Conservation (phyloP, 371 early-diverging fungal genomes). For the Smittium culicis region DNA sequence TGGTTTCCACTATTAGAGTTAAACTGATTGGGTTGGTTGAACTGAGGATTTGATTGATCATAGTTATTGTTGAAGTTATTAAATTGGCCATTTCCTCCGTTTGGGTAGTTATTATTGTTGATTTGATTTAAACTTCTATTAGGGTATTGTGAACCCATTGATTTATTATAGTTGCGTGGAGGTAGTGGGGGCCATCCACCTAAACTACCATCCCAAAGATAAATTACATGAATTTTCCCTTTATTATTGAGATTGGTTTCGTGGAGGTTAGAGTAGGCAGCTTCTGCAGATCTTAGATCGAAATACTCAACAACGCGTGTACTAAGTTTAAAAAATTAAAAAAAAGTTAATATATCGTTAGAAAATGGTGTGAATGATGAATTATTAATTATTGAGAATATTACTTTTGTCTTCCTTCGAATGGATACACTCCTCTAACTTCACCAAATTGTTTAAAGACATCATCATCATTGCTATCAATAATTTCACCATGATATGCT, state of each 20-base stretch:
- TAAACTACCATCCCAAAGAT: slow-evolving; percentile 8
- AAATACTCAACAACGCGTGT: slow-evolving; percentile 10
- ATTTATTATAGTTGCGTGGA: not conserved
- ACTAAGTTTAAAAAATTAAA: not conserved
- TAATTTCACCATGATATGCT: not conserved
- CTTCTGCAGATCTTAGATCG: slow-evolving; percentile 6
- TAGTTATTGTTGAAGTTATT: too few species aligned
- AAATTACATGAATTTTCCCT: slow-evolving; percentile 2
- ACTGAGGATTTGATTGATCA: too few species aligned
- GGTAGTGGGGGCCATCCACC: slow-evolving; percentile 6
- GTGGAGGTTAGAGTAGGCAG: slow-evolving; percentile 8
- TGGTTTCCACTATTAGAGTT: too few species aligned
- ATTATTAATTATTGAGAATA: too few species aligned
- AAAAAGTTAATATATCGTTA: not conserved
- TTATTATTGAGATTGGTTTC: not conserved
- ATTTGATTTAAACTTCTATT: too few species aligned
- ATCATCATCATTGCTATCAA: slow-evolving; percentile 8
- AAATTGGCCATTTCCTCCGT: too few species aligned
- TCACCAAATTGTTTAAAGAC: slow-evolving; percentile 7
- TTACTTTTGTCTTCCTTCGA: slow-evolving; percentile 3
- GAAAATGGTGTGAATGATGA: not conserved
- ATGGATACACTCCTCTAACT: slow-evolving; percentile 2
- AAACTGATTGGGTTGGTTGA: too few species aligned
- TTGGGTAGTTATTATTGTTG: too few species aligned
- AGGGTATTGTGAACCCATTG: not conserved